A percentile compares a stretch with the other conserved stretches of the same genome.
phyloP scores from a whole-genome alignment of 2,329 filamentous ascomycete species.

The Colletotrichum falcatum region DNA sequence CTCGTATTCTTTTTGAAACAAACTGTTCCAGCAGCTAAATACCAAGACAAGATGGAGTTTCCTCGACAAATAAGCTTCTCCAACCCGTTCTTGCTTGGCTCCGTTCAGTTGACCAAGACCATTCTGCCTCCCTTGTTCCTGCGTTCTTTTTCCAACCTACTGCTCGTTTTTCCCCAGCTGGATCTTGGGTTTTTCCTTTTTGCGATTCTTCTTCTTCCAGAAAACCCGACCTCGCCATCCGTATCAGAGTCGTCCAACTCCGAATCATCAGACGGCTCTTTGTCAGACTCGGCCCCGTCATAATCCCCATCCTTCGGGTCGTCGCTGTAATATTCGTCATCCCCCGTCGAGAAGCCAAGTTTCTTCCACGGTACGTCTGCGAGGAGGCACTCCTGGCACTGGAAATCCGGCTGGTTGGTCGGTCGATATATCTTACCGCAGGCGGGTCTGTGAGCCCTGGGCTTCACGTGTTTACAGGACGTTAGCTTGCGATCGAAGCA shows the following conservation, averaged over 20 bases:
- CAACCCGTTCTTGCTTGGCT: neutral
- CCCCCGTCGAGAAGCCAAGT: neutral
- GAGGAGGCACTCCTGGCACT: no score
- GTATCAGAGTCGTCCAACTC: neutral
- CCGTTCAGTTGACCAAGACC: neutral
- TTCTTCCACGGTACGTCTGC: no score
- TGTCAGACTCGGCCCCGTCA: neutral
- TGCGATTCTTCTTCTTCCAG: neutral
- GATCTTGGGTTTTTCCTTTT: neutral
- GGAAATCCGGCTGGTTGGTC: no score
- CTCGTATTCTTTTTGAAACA: neutral
- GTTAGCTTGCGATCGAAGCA: no score
- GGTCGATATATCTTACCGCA: no score
- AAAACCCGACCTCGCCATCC: neutral
- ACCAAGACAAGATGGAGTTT: neutral
- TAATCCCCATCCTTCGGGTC: neutral
- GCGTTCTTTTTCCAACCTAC: neutral
- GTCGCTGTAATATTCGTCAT: neutral
- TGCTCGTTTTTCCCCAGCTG: neutral
- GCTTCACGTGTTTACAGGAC: no score
- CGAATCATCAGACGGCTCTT: neutral
- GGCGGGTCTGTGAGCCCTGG: no score
- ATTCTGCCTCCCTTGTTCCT: neutral
- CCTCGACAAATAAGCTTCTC: no score
- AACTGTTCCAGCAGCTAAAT: neutral